Percentiles rank a stretch among this genome's conserved stretches.
phyloP scores from a whole-genome alignment of 2,329 filamentous ascomycete genomes.

The Cladosporium sp. region DNA sequence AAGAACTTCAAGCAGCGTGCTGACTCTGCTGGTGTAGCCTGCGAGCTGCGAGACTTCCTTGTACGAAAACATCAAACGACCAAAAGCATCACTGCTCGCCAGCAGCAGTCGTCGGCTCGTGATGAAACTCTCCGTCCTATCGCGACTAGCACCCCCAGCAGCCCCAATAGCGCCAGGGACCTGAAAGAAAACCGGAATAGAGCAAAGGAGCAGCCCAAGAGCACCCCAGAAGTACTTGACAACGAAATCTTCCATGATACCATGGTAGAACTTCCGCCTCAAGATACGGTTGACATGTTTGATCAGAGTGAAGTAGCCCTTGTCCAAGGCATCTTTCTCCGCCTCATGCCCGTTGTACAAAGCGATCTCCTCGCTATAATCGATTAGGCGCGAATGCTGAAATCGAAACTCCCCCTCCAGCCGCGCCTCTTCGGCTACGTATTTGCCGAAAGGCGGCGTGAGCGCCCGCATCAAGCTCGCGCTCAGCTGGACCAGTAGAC shows the following conservation, averaged over 20 bases:
- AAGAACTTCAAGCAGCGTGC: constrained; percentile 87
- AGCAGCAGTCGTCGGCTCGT: constrained; percentile 91
- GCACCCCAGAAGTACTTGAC: constrained; percentile 99
- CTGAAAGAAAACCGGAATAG: constrained; percentile 93
- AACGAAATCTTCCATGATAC: constrained; percentile 98
- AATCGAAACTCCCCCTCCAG: constrained; percentile 96
- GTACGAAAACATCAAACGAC: constrained; percentile 95
- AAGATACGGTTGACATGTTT: constrained; percentile 98
- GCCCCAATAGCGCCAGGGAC: constrained; percentile 33
- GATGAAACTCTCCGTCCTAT: constrained; percentile 62
- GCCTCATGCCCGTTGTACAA: constrained; percentile 88
- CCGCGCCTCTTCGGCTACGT: constrained; percentile 91
- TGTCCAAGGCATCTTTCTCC: constrained; percentile 94
- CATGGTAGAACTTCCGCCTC: constrained; percentile 86
- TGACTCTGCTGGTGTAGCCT: constrained; percentile 89
- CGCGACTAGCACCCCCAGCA: constrained; percentile 17
- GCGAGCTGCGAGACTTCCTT: constrained; percentile 95
- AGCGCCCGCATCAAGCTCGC: constrained; percentile 90
- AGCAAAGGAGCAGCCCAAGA: constrained; percentile 84
- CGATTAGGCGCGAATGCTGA: constrained; percentile 89
- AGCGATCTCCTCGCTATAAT: constrained; percentile 93
- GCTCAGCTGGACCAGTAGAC: constrained; percentile 85
- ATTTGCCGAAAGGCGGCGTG: constrained; percentile 95
- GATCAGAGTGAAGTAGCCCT: constrained; percentile 98
- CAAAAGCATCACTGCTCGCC: constrained; percentile 91